These are phyloP conservation scores for Tulasnella sp. DNA, from an alignment of 768 basidiomycete species.

Conservation along the genomic window DNA sequence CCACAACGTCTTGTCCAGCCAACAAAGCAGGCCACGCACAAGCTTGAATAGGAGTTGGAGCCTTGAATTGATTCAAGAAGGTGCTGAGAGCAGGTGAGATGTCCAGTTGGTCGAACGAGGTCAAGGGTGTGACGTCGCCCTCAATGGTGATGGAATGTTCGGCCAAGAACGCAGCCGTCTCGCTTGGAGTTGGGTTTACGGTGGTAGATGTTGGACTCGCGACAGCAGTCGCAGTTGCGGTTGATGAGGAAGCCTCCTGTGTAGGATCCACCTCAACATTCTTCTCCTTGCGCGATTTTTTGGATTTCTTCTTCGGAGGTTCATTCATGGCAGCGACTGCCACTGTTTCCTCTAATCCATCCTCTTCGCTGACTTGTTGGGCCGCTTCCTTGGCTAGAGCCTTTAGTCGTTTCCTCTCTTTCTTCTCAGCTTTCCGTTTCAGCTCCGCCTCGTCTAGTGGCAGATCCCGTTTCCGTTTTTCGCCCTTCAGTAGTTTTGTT, in stretches of 20 bases:
- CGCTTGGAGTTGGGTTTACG: neutral
- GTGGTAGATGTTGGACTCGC: neutral
- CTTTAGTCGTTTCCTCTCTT: slow-evolving; percentile 6
- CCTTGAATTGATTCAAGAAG: slow-evolving; percentile 61
- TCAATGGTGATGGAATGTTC: slow-evolving; percentile 39
- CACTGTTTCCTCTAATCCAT: too few species aligned
- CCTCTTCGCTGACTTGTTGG: neutral
- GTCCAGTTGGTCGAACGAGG: slow-evolving; percentile 61
- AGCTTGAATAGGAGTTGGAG: slow-evolving; percentile 91
- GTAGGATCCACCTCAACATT: slow-evolving; percentile 29
- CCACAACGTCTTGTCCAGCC: slow-evolving; percentile 75
- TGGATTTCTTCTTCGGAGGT: slow-evolving; percentile 25
- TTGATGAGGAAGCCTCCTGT: neutral
- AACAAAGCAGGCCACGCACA: slow-evolving; percentile 89
- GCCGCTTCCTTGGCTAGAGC: slow-evolving; percentile 8
- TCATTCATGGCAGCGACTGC: slow-evolving; percentile 8
- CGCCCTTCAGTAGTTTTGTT: too few species aligned
- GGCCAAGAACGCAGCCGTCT: neutral
- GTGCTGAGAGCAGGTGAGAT: slow-evolving; percentile 50
- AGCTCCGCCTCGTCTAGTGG: slow-evolving; percentile 5
- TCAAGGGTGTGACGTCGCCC: slow-evolving; percentile 45
- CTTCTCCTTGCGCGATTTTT: slow-evolving; percentile 25
- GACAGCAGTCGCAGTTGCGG: neutral
- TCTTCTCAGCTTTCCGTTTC: slow-evolving; percentile 11
- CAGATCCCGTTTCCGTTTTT: neutral